phyloP scores from a whole-genome alignment of 495 filamentous ascomycete genomes.

The Penicillium desertorum region DNA sequence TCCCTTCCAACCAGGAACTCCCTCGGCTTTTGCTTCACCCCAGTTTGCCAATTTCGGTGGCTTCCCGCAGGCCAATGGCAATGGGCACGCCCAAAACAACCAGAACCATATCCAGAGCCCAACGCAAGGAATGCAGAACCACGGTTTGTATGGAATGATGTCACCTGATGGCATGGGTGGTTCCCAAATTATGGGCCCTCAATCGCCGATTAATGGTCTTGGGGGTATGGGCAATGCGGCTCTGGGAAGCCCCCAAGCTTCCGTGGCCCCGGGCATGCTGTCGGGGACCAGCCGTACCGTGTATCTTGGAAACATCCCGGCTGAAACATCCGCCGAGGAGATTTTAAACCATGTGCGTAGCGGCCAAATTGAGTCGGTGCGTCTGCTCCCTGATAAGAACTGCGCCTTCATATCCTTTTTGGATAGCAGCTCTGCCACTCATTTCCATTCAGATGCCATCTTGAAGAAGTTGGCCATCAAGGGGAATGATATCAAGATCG shows the following conservation, averaged over 20 bases:
- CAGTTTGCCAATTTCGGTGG: conserved; percentile 82
- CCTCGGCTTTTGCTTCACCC: conserved; percentile 82
- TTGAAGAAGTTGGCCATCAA: conserved; percentile 98
- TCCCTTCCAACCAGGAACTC: conserved; percentile 94
- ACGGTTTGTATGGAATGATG: conserved; percentile 72
- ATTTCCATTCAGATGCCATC: conserved; percentile 99
- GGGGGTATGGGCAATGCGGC: conserved; percentile 56
- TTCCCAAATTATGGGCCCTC: conserved; percentile 71
- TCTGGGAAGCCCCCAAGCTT: conserved; percentile 62
- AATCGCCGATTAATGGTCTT: conserved; percentile 81
- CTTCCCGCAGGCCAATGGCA: conserved; percentile 68
- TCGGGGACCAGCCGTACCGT: conserved; percentile 94
- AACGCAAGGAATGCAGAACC: conserved; percentile 63
- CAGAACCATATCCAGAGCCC: conserved; percentile 57
- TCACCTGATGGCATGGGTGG: conserved; percentile 72
- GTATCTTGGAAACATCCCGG: conserved; percentile 95
- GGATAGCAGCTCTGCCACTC: conserved; percentile 92
- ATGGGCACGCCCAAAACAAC: conserved; percentile 56
- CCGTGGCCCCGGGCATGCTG: conserved; percentile 75
- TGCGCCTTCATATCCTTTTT: conserved; percentile 99
- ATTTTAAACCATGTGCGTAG: conserved; percentile 96
- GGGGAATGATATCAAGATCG: conserved; percentile 98
- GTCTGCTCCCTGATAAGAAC: conserved; percentile 96
- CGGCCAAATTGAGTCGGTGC: conserved; percentile 97
- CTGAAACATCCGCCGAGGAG: conserved; percentile 97